phyloP scores from a whole-genome alignment of 2,329 filamentous ascomycete genomes.

The Fusarium tricinctum region DNA sequence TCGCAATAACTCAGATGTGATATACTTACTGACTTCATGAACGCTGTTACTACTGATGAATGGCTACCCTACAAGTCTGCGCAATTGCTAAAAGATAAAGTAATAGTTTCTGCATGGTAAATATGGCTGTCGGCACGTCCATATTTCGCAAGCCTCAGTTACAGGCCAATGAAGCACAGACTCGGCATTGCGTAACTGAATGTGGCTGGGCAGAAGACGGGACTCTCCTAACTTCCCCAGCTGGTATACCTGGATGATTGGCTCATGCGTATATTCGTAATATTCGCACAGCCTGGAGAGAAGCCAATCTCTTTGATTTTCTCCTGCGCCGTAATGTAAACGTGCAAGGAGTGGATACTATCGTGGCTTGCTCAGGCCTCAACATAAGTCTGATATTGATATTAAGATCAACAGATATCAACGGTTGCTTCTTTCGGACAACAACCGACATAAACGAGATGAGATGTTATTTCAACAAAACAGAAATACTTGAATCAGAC shows the following conservation, averaged over 20 bases:
- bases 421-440: constrained; percentile 1
- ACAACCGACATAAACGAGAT: constrained; percentile 5
- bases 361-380: constrained; percentile 13
- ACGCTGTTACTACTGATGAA: neutral
- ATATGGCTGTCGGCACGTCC: neutral
- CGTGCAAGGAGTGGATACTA: constrained; percentile 15
- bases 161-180: constrained; percentile 23
- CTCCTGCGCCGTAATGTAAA: constrained; percentile 12
- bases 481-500: neutral
- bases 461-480: neutral
- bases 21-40: neutral
- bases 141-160: constrained; percentile 8
- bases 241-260: constrained; percentile 14
- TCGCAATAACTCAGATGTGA: neutral
- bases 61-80: neutral
- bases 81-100: neutral
- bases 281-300: neutral
- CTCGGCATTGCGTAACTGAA: constrained; percentile 28
- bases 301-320: constrained; percentile 15
- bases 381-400: constrained; percentile 22
- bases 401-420: constrained; percentile 36
- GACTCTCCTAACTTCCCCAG: constrained; percentile 5
- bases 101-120: neutral
- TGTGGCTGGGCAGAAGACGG: constrained; percentile 27
- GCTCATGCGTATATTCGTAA: constrained; percentile 25